Evolutionary conservation across 1,284 basidiomycete species (phyloP).

Genomic region (Ganoderma boninense): DNA sequence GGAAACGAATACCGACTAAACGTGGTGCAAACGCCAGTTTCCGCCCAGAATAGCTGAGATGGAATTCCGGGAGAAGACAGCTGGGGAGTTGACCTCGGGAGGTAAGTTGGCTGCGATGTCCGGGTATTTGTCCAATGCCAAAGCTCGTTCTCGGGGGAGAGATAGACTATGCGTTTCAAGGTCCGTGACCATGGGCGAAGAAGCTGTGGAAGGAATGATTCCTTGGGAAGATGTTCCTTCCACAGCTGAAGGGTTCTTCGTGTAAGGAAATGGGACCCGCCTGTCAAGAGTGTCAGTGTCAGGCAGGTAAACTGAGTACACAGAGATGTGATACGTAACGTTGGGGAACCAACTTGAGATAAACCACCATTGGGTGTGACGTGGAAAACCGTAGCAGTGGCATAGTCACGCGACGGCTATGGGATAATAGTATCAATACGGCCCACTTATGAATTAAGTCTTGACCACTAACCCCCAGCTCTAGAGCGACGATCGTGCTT

Average conservation of each 20-base stretch:
- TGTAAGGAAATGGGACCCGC: not conserved
- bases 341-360: not conserved
- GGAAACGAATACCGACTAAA: not conserved
- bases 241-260: not conserved
- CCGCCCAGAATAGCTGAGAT: constrained; percentile 12
- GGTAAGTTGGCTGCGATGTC: not conserved
- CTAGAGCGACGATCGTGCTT: not conserved
- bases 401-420: not conserved
- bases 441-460: not conserved
- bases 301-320: too few species aligned
- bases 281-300: not conserved
- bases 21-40: constrained; percentile 1
- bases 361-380: not conserved
- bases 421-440: not conserved
- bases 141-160: not conserved
- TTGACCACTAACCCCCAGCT: not conserved
- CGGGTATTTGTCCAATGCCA: not conserved
- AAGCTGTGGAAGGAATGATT: not conserved
- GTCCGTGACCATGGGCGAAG: not conserved
- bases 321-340: not conserved
- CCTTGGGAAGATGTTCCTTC: not conserved
- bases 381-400: constrained; percentile 1
- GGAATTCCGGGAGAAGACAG: constrained; percentile 15
- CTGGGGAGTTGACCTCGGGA: not conserved
- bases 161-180: not conserved